phyloP scores from a whole-genome alignment of 2,329 filamentous ascomycete species.

The Dactylellina haptotyla region DNA sequence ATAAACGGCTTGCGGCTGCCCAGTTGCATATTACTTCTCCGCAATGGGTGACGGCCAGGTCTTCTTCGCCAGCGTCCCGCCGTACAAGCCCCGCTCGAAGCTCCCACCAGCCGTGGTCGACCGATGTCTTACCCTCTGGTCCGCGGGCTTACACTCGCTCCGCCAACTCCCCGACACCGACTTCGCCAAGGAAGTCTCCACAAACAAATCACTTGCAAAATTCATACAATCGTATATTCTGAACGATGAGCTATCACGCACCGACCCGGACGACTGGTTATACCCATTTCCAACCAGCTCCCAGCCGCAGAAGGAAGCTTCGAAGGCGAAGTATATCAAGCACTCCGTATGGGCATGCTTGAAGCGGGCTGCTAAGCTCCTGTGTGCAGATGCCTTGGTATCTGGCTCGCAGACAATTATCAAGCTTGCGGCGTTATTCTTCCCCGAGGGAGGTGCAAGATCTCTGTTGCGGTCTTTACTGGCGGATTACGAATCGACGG shows the following conservation, averaged over 20 bases:
- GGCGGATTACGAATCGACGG: background rate
- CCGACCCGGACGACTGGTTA: constrained; percentile 32
- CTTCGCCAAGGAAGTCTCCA: constrained; percentile 7
- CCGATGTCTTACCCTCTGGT: constrained; percentile 31
- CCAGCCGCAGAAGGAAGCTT: background rate
- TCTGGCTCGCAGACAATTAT: background rate
- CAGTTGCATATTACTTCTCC: constrained; percentile 3
- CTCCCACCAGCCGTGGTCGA: constrained; percentile 17
- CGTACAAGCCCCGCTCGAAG: constrained; percentile 37
- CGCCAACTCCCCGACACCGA: constrained; percentile 9
- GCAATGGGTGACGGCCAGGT: constrained; percentile 21
- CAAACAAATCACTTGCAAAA: constrained; percentile 14
- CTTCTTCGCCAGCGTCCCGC: constrained; percentile 39
- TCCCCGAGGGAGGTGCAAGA: constrained; percentile 16
- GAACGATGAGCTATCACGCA: constrained; percentile 21
- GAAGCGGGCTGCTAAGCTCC: constrained; percentile 17
- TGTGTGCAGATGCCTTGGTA: background rate
- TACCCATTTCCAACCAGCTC: constrained; percentile 6
- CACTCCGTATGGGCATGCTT: background rate
- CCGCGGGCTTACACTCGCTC: constrained; percentile 24
- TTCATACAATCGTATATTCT: constrained; percentile 29
- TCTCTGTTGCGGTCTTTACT: constrained; percentile 11
- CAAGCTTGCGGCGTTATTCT: constrained; percentile 42
- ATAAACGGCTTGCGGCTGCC: constrained; percentile 7
- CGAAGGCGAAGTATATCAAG: constrained; percentile 34